phyloP scores from a whole-genome alignment of 306 rosid genomes.

The Cajanus cajan region DNA sequence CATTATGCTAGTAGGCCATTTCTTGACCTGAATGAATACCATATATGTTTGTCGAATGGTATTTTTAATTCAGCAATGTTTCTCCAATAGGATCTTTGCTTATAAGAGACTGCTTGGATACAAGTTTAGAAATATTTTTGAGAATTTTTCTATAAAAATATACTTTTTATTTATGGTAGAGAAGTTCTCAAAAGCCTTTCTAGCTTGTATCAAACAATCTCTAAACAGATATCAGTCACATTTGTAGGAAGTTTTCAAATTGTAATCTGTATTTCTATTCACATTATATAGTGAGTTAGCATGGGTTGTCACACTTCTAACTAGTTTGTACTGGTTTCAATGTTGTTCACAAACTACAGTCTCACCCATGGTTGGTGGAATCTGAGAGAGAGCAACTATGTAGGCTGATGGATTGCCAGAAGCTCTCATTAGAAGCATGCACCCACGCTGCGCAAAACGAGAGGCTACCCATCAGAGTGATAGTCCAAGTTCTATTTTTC shows the following conservation, averaged over 20 bases:
- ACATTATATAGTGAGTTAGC: background rate
- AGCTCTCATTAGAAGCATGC: slow-evolving; percentile 97
- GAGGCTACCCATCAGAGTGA: slow-evolving; percentile 88
- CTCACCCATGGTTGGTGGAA: slow-evolving; percentile 97
- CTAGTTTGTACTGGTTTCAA: slow-evolving; percentile 29
- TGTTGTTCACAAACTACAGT: slow-evolving; percentile 54
- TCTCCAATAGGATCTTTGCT: too few species aligned
- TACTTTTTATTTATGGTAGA: too few species aligned
- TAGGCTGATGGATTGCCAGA: slow-evolving; percentile 95
- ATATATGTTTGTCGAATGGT: background rate
- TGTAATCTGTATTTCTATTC: background rate
- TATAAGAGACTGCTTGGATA: too few species aligned
- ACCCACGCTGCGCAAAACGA: slow-evolving; percentile 98
- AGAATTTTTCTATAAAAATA: too few species aligned
- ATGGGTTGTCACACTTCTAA: slow-evolving; percentile 7
- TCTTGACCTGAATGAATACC: background rate
- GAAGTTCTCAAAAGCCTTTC: too few species aligned
- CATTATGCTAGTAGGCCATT: slow-evolving; percentile 3
- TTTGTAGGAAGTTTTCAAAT: background rate
- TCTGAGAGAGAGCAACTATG: slow-evolving; percentile 90
- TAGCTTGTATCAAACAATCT: too few species aligned
- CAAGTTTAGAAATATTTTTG: too few species aligned
- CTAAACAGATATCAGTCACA: background rate
- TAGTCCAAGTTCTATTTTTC: slow-evolving; percentile 93
- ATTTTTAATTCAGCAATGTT: background rate